Evolutionary conservation across 352 stramenopile species (phyloP).

Genomic region (Phytophthora litchii): DNA sequence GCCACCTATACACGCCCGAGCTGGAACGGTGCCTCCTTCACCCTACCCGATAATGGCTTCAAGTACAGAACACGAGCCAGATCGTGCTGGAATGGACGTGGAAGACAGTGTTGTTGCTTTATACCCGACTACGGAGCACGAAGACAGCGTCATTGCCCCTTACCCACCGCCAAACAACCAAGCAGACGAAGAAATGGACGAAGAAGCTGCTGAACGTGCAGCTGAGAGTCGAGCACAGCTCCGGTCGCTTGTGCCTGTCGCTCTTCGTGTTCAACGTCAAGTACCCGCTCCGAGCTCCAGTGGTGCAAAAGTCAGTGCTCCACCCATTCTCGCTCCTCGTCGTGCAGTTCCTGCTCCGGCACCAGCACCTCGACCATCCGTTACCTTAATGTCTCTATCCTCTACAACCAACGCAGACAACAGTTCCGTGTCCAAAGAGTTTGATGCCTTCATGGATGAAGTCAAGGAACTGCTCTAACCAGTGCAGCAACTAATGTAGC

Average conservation of each 20-base stretch:
- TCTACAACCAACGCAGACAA: conserved; percentile 6
- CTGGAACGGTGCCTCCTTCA: conserved; percentile 14
- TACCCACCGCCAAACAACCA: conserved; percentile 6
- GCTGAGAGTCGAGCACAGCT: conserved; percentile 50
- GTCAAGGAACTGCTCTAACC: conserved; percentile 49
- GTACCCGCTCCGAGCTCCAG: conserved; percentile 1
- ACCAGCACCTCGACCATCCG: conserved; percentile 23
- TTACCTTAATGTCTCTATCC: not conserved
- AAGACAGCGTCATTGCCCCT: conserved; percentile 9
- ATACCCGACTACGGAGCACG: conserved; percentile 32
- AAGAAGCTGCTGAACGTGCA: conserved; percentile 35
- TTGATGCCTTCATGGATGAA: conserved; percentile 79
- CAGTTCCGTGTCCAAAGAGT: conserved; percentile 55
- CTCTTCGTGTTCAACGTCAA: conserved; percentile 62
- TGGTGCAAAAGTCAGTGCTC: conserved; percentile 5
- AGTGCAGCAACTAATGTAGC: conserved; percentile 13
- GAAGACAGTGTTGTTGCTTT: conserved; percentile 40
- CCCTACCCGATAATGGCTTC: not conserved
- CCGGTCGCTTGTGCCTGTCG: conserved; percentile 62
- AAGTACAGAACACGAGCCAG: conserved; percentile 3
- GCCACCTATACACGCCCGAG: conserved; percentile 26
- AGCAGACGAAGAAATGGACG: conserved; percentile 30
- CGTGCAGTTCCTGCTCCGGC: conserved; percentile 22
- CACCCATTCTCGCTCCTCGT: conserved; percentile 20
- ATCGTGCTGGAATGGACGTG: not conserved